Conservation (phyloP, 345 rosid species). For the Eutrema japonicum region DNA sequence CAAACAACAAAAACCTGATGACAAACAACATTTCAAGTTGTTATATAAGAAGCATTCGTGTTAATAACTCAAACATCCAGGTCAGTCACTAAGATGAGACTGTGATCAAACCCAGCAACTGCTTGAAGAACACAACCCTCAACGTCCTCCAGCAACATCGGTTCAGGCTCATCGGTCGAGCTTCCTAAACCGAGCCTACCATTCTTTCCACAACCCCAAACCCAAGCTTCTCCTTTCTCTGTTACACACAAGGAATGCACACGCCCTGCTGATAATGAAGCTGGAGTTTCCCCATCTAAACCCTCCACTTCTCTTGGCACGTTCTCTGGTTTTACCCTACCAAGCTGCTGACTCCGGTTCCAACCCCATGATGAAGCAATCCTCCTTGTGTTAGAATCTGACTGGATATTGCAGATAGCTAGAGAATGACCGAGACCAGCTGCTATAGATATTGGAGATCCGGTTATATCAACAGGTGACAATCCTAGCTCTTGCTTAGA, state of each 20-base stretch:
- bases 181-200: conserved; percentile 91
- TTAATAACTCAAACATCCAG: not conserved
- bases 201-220: conserved; percentile 85
- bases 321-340: conserved; percentile 64
- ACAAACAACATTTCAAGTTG: conserved; percentile 7
- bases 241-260: conserved; percentile 74
- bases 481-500: conserved; percentile 60
- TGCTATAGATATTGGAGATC: conserved; percentile 50
- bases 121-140: conserved; percentile 69
- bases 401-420: conserved; percentile 55
- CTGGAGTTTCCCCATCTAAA: conserved; percentile 53
- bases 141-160: conserved; percentile 57
- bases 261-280: conserved; percentile 70
- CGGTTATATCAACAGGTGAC: conserved; percentile 56
- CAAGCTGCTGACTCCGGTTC: conserved; percentile 81
- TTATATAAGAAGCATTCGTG: not conserved
- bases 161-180: conserved; percentile 70
- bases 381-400: conserved; percentile 41
- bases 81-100: conserved; percentile 57
- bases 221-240: conserved; percentile 71
- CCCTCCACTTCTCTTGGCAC: conserved; percentile 58
- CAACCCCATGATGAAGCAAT: conserved; percentile 92
- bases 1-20: not conserved
- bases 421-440: conserved; percentile 95
- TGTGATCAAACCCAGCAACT: conserved; percentile 83